Conservation (phyloP, 768 basidiomycete genomes). For the Suillus paluster region DNA sequence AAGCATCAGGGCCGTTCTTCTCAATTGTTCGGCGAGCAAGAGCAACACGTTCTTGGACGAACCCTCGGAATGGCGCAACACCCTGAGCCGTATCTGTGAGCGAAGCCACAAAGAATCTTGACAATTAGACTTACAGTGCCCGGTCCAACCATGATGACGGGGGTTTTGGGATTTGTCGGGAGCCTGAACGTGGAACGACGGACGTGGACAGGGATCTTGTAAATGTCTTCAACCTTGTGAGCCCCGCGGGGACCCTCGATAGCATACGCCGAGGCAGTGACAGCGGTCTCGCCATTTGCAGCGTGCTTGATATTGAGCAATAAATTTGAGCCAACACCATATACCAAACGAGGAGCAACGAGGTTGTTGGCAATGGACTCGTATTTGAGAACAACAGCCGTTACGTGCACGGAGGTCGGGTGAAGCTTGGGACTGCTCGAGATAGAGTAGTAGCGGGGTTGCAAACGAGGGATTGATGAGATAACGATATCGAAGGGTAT, state of each 20-base stretch:
- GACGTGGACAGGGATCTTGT: constrained; percentile 92
- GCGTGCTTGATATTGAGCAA: constrained; percentile 90
- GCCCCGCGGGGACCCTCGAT: constrained; percentile 91
- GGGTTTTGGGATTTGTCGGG: constrained; percentile 97
- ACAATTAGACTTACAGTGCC: constrained; percentile 76
- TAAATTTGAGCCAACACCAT: constrained; percentile 95
- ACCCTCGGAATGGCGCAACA: constrained; percentile 99
- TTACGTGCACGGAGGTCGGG: constrained; percentile 91
- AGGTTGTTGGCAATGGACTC: constrained; percentile 62
- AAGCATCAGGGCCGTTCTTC: constrained; percentile 92
- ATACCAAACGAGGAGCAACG: constrained; percentile 68
- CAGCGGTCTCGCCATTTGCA: constrained; percentile 56
- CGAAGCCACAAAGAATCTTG: neutral
- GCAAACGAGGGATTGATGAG: constrained; percentile 90
- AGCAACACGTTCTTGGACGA: constrained; percentile 96
- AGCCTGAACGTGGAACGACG: constrained; percentile 95
- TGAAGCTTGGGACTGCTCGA: constrained; percentile 95
- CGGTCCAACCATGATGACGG: constrained; percentile 98
- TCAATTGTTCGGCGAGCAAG: constrained; percentile 93
- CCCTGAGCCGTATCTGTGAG: constrained; percentile 56
- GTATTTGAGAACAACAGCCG: constrained; percentile 94
- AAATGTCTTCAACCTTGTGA: constrained; percentile 71
- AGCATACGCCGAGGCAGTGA: constrained; percentile 72
- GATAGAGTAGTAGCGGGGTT: constrained; percentile 98
- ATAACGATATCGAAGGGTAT: constrained; percentile 98